Conservation (phyloP, 805 yeast species). For the Cyberlindnera meyerae region DNA sequence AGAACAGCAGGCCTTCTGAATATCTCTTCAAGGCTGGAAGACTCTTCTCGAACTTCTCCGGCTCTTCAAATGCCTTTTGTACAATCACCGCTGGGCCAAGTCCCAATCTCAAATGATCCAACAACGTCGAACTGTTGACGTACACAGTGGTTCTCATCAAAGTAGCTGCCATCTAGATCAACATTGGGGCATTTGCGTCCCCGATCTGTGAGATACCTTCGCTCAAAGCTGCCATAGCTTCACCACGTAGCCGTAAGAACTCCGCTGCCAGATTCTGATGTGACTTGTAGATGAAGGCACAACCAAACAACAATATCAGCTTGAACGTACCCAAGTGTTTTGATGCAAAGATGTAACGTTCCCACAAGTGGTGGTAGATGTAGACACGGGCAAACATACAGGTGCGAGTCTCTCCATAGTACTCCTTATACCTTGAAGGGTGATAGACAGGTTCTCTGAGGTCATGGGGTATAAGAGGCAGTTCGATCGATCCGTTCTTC, state of each 20-base stretch:
- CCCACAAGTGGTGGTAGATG: constrained; percentile 7
- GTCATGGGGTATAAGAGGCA: constrained; percentile 12
- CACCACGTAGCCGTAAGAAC: constrained; percentile 18
- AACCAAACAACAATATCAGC: constrained; percentile 11
- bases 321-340: constrained; percentile 6
- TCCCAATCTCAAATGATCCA: constrained; percentile 18
- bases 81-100: constrained; percentile 20
- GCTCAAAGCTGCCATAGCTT: constrained; percentile 10
- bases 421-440: constrained; percentile 8
- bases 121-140: constrained; percentile 4
- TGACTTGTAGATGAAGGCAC: constrained; percentile 11
- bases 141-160: constrained; percentile 13
- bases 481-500: no score
- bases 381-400: constrained; percentile 14
- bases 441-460: constrained; percentile 10
- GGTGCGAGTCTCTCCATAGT: constrained; percentile 17
- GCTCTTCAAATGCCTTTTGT: constrained; percentile 13
- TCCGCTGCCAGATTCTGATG: constrained; percentile 4
- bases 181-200: constrained; percentile 15
- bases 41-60: constrained; percentile 14
- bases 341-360: constrained; percentile 1
- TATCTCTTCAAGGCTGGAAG: constrained; percentile 8
- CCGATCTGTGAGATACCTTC: constrained; percentile 6
- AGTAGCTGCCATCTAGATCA: constrained; percentile 8
- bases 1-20: constrained; percentile 21